These are phyloP conservation scores for Trapa bicornis DNA, from an alignment of 345 rosid species.

Conservation along the genomic window DNA sequence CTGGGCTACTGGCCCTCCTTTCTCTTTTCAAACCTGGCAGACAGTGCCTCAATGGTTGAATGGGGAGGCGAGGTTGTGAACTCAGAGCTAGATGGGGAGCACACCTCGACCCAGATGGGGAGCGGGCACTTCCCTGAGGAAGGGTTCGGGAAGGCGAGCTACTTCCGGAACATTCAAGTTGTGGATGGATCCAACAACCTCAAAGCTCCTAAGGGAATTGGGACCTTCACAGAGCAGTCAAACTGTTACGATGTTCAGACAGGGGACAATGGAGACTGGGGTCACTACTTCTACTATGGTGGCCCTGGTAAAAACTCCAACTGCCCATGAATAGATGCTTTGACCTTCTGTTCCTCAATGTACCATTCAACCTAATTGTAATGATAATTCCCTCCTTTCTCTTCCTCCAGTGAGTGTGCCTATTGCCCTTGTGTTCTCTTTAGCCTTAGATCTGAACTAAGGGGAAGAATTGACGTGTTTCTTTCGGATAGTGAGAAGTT, in stretches of 20 bases:
- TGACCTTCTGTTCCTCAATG: slow-evolving; percentile 14
- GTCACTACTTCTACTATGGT: slow-evolving; percentile 91
- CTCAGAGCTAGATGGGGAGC: slow-evolving; percentile 68
- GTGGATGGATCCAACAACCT: slow-evolving; percentile 87
- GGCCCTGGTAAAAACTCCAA: slow-evolving; percentile 86
- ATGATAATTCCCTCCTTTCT: slow-evolving; percentile 6
- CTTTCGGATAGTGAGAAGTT: slow-evolving; percentile 30
- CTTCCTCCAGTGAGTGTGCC: slow-evolving; percentile 14
- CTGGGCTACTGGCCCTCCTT: slow-evolving; percentile 94
- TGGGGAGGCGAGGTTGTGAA: slow-evolving; percentile 99
- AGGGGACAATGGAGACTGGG: slow-evolving; percentile 85
- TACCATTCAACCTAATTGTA: slow-evolving; percentile 40
- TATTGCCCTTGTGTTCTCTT: slow-evolving; percentile 7
- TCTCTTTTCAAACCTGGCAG: slow-evolving; percentile 81
- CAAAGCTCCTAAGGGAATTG: slow-evolving; percentile 73
- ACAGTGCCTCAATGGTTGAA: slow-evolving; percentile 90
- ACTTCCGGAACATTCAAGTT: slow-evolving; percentile 80
- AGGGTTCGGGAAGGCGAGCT: slow-evolving; percentile 88
- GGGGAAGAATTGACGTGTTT: slow-evolving; percentile 14
- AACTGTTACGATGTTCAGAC: slow-evolving; percentile 90
- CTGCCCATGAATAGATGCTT: slow-evolving; percentile 31
- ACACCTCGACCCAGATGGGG: slow-evolving; percentile 95
- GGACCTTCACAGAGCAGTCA: slow-evolving; percentile 88
- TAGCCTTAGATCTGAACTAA: slow-evolving; percentile 22
- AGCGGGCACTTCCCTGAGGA: slow-evolving; percentile 89